Base-by-base conservation (phyloP, 2,329 filamentous ascomycete genomes). In the Penicillium sp. region DNA sequence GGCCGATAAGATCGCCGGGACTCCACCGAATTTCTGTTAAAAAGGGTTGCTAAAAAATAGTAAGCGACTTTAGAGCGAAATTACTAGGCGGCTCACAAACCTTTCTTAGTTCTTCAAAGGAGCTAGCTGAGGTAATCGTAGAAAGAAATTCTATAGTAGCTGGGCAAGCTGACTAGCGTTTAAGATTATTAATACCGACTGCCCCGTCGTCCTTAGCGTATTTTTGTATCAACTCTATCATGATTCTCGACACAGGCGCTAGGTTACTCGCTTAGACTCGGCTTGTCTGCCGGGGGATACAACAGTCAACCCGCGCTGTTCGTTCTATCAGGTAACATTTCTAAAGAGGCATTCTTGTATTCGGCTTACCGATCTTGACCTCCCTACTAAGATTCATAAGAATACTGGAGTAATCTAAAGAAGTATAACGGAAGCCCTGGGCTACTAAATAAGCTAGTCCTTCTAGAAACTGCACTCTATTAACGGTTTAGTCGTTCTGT, bases 321-420 rank as follows among this genome's bases (percentile, higher is more conserved):
- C 6, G 9, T 15, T 13, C 31, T 33, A 3, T 35, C 13, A 49
- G 31, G 31, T 5, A 35, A 36, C 4, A 33, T 33, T 21, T 6
- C 45, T 2, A 4, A 49, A 36, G 19, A 17, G 4, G 13, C 5
- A 10, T 49, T 27, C 21, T 6, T 10, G 19, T 6, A 54, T 35
- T 53, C 19, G 33, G 21, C 38, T 61, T 59, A 69, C 65, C 35
- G 54, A 71, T 67, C 53, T 67, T 66, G 8, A 71, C 54, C 36
- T 68, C 59, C 50, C 62, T 55, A 38, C 58, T 48, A 29, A 53
- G 57, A 49, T 49, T 59, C 44, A 70, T 60, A 3, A 70, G 56
- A 36, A 71, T 57, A 49, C 61, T 69, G 21, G 61, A 68, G 58
- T 48, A 68, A 59, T 53, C 62, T 27, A 71, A 58, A 44, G 53